phyloP scores from a whole-genome alignment of 176 grass and related monocot genomes.

The Triticum timopheevii region DNA sequence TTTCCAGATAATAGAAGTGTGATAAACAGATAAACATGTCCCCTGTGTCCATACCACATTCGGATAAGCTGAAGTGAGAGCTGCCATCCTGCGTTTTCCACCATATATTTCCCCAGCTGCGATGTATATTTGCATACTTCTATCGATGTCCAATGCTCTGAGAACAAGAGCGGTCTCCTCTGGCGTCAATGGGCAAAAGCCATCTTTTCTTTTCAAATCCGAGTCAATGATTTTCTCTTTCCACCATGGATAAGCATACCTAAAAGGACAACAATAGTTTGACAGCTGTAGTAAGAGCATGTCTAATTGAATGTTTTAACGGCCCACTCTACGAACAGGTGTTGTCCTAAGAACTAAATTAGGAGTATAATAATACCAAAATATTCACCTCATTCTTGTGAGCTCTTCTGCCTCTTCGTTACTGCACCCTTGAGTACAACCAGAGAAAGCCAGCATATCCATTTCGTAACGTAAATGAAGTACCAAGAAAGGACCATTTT shows the following conservation, averaged over 20 bases:
- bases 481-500: slow-evolving; percentile 89
- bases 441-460: slow-evolving; percentile 98
- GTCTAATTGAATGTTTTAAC: neutral
- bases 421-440: slow-evolving; percentile 92
- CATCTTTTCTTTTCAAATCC: slow-evolving; percentile 80
- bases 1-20: neutral
- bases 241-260: slow-evolving; percentile 99
- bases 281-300: neutral
- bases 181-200: slow-evolving; percentile 85
- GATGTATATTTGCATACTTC: slow-evolving; percentile 86
- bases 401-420: slow-evolving; percentile 78
- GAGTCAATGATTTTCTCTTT: slow-evolving; percentile 93
- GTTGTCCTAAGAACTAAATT: neutral
- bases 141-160: slow-evolving; percentile 77
- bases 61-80: slow-evolving; percentile 71
- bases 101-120: slow-evolving; percentile 94
- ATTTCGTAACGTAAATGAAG: slow-evolving; percentile 98
- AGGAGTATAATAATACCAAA: neutral
- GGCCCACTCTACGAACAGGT: neutral
- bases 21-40: neutral
- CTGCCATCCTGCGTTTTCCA: slow-evolving; percentile 70
- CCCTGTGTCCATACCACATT: slow-evolving; percentile 64
- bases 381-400: slow-evolving; percentile 73
- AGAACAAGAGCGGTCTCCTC: slow-evolving; percentile 89
- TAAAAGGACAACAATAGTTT: slow-evolving; percentile 34